Percentiles rank a stretch among this genome's conserved stretches.
Evolutionary conservation across 805 yeast genomes (phyloP).

Genomic region (Starmerella etchellsii): DNA sequence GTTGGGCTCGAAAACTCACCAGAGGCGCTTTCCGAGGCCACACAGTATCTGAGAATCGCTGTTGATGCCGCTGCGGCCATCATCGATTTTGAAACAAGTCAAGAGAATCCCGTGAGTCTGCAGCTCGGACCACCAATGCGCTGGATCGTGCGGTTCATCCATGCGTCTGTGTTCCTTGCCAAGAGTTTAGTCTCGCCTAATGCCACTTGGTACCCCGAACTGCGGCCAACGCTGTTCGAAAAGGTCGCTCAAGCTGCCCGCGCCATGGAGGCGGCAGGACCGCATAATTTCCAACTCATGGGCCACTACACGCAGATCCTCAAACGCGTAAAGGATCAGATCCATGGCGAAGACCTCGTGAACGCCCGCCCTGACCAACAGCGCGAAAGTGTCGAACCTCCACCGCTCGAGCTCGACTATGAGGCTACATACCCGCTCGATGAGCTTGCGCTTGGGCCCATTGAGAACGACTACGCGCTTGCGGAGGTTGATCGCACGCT

Average conservation of each 20-base stretch:
- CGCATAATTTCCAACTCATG: slow-evolving; percentile 8
- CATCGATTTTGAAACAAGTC: slow-evolving; percentile 46
- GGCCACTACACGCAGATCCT: slow-evolving; percentile 7
- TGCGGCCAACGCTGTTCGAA: not conserved
- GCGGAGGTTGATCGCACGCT: not conserved
- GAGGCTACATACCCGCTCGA: no score
- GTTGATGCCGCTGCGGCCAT: slow-evolving; percentile 74
- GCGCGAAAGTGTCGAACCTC: no score
- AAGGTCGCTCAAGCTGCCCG: slow-evolving; percentile 5
- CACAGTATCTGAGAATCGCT: slow-evolving; percentile 63
- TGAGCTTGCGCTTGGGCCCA: no score
- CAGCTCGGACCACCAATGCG: slow-evolving; percentile 72
- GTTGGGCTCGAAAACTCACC: not conserved
- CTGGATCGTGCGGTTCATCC: slow-evolving; percentile 75
- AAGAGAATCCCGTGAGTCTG: slow-evolving; percentile 47
- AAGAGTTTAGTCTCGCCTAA: slow-evolving; percentile 44
- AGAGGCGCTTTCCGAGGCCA: not conserved
- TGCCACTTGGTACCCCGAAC: not conserved
- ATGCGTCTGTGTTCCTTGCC: slow-evolving; percentile 81
- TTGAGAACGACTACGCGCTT: not conserved
- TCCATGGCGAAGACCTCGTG: no score
- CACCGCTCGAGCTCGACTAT: no score
- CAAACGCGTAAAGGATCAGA: slow-evolving; percentile 4
- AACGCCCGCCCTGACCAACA: no score
- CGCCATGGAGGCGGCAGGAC: slow-evolving; percentile 6